Evolutionary conservation across 371 early-diverging fungal species (phyloP).

Genomic region (Ecytonucleospora hepatopenaei): DNA sequence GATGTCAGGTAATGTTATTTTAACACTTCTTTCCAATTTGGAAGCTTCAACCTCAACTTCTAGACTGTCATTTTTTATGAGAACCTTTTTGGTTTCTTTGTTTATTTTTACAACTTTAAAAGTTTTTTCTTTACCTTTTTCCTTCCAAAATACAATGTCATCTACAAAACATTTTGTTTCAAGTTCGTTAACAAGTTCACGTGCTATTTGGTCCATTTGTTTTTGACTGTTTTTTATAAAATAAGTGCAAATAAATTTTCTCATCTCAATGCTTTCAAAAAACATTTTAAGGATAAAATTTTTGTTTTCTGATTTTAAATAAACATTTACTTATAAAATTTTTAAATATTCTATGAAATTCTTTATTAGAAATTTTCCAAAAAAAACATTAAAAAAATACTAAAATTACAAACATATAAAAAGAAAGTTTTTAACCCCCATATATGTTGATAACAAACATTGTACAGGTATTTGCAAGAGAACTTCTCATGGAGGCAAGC

Average conservation of each 20-base stretch:
- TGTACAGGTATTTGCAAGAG: background rate
- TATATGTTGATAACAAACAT: background rate
- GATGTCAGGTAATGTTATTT: conserved; percentile 32
- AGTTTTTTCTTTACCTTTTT: conserved; percentile 17
- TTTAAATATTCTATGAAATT: background rate
- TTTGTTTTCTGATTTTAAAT: background rate
- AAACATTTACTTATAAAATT: background rate
- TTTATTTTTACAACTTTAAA: conserved; percentile 22
- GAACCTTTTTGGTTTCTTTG: conserved; percentile 20
- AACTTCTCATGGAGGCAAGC: background rate
- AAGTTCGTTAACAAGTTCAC: conserved; percentile 17
- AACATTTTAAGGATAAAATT: conserved; percentile 30
- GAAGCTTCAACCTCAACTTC: conserved; percentile 27
- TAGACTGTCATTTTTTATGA: background rate
- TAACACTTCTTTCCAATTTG: conserved; percentile 24
- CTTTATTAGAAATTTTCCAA: background rate
- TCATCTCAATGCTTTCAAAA: conserved; percentile 44
- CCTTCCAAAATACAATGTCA: conserved; percentile 35
- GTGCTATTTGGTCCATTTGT: conserved; percentile 17
- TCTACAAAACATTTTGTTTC: conserved; percentile 33
- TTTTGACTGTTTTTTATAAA: conserved; percentile 32
- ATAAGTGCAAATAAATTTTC: conserved; percentile 34
- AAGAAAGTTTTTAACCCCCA: background rate
- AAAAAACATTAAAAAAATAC: background rate
- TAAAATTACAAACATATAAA: background rate